Evolutionary conservation across 164 flowering plant genomes (phyloP).

Genomic region (Stephania japonica): DNA sequence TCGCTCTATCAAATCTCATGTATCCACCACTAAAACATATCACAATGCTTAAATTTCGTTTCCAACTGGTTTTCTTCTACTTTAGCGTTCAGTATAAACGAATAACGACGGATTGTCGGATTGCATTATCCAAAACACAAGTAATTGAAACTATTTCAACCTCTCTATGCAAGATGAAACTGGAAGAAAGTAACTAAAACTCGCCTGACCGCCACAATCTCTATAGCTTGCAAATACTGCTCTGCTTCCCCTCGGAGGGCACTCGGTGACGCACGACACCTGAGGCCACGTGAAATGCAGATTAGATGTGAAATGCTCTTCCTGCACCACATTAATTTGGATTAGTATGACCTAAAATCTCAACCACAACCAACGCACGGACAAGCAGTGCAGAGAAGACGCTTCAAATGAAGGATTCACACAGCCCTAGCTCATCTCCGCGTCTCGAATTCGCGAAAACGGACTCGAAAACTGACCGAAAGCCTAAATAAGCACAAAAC

Average conservation of each 20-base stretch:
- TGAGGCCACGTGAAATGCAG: conserved; percentile 59
- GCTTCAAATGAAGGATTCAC: neutral
- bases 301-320: conserved; percentile 46
- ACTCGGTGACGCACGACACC: conserved; percentile 29
- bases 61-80: neutral
- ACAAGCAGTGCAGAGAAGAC: neutral
- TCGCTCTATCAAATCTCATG: neutral
- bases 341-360: neutral
- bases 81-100: neutral
- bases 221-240: conserved; percentile 36
- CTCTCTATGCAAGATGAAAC: neutral
- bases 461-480: too few relatives aligned
- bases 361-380: neutral
- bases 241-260: conserved; percentile 33
- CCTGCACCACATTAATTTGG: conserved; percentile 26
- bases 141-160: neutral
- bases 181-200: conserved; percentile 9
- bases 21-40: neutral
- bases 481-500: too few relatives aligned
- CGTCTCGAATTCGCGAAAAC: too few relatives aligned
- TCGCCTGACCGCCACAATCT: conserved; percentile 32
- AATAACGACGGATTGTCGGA: too few relatives aligned
- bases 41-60: neutral
- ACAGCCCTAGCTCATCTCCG: neutral
- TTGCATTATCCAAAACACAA: neutral